Evolutionary conservation across 176 grass and related monocot species (phyloP).

Genomic region (Miscanthus lutarioriparius): DNA sequence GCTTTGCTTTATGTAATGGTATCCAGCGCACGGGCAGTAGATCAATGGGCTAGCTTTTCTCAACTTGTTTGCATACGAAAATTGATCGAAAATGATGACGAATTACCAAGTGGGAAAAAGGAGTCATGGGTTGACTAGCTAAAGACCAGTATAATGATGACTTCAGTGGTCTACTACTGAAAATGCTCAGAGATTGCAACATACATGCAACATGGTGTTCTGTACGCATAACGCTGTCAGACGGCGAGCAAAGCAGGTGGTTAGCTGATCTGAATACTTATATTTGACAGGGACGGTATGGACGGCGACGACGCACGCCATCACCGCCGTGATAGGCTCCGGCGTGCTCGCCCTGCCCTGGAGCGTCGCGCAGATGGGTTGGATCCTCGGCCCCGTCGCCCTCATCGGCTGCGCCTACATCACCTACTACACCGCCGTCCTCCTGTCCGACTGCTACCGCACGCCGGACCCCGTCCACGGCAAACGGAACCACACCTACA

Average conservation of each 20-base stretch:
- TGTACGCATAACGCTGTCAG: not conserved
- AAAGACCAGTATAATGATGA: not conserved
- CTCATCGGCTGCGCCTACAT: conserved; percentile 84
- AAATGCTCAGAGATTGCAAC: conserved; percentile 5
- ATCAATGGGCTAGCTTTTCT: conserved; percentile 15
- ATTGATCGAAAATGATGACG: not conserved
- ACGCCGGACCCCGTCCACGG: conserved; percentile 86
- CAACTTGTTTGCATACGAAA: not conserved
- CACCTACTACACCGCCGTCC: conserved; percentile 83
- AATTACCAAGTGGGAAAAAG: not conserved
- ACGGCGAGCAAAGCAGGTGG: not conserved
- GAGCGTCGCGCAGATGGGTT: conserved; percentile 97
- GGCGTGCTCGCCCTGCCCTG: conserved; percentile 93
- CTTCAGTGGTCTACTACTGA: not conserved
- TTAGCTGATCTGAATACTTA: not conserved
- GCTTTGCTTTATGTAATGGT: conserved; percentile 47
- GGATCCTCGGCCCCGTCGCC: conserved; percentile 79
- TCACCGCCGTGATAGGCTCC: conserved; percentile 89
- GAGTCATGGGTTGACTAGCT: not conserved
- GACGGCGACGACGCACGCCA: conserved; percentile 89
- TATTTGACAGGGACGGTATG: conserved; percentile 65
- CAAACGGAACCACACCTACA: conserved; percentile 89
- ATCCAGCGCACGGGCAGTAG: conserved; percentile 40
- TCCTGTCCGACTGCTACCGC: conserved; percentile 87
- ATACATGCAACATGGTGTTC: not conserved